phyloP scores from a whole-genome alignment of 176 grass and related monocot genomes.

The Echinochloa phyllopogon region DNA sequence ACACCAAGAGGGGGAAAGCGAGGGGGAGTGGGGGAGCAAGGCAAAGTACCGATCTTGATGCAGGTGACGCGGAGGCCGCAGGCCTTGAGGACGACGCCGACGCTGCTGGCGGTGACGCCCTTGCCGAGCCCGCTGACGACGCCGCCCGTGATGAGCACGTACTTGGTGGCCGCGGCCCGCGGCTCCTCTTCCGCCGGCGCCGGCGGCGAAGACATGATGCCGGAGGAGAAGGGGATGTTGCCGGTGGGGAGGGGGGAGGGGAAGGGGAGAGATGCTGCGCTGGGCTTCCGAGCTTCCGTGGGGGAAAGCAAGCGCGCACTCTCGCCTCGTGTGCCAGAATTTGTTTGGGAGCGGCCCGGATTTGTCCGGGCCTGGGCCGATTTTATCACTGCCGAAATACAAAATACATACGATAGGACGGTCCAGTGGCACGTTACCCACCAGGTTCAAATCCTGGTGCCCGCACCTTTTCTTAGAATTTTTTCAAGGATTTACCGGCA shows the following conservation, averaged over 20 bases:
- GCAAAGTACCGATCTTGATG: constrained; percentile 87
- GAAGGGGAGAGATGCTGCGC: neutral
- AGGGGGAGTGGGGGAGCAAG: neutral
- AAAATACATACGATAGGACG: too few relatives aligned
- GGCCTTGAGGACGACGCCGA: constrained; percentile 93
- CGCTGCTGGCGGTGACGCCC: constrained; percentile 92
- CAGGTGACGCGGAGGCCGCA: constrained; percentile 91
- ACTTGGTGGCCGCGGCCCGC: constrained; percentile 59
- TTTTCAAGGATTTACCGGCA: too few relatives aligned
- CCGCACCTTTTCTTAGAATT: too few relatives aligned
- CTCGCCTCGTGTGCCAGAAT: neutral
- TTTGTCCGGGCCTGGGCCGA: neutral
- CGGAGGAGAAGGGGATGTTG: neutral
- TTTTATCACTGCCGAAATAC: too few relatives aligned
- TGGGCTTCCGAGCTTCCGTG: neutral
- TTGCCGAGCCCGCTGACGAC: constrained; percentile 96
- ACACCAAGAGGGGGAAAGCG: neutral
- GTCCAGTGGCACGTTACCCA: too few relatives aligned
- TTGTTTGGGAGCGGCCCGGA: neutral
- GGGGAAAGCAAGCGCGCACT: neutral
- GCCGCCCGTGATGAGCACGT: constrained; percentile 90
- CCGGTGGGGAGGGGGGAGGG: neutral
- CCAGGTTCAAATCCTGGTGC: too few relatives aligned
- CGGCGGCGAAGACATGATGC: constrained; percentile 5
- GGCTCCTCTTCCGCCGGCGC: neutral